These are phyloP conservation scores for Madurella fahalii DNA, from an alignment of 2,329 filamentous ascomycete genomes.

Conservation along the genomic window DNA sequence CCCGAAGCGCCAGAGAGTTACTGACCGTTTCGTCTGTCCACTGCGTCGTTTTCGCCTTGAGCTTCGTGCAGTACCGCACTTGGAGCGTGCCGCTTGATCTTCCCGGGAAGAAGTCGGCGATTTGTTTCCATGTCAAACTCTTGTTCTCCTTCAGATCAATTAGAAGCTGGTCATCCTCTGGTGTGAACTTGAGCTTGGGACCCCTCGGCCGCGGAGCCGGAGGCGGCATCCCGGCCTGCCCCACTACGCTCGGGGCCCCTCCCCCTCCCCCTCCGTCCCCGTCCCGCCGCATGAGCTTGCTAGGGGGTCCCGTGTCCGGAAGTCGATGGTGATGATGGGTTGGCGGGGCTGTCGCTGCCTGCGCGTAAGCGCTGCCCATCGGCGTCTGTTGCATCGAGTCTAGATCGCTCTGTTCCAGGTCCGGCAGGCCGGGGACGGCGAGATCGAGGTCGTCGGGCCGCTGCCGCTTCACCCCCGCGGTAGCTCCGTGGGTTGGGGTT, in stretches of 20 bases:
- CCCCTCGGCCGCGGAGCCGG: conserved; percentile 77
- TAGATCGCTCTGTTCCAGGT: conserved; percentile 53
- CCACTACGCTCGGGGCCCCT: conserved; percentile 78
- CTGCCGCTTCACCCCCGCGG: conserved; percentile 46
- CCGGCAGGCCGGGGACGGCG: conserved; percentile 46
- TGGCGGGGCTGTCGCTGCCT: conserved; percentile 45
- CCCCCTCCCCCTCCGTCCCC: conserved; percentile 41
- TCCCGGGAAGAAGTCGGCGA: conserved; percentile 91
- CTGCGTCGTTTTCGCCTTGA: conserved; percentile 88
- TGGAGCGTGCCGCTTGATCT: conserved; percentile 86
- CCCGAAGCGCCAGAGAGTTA: conserved; percentile 4
- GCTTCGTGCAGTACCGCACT: conserved; percentile 90
- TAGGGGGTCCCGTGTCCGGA: conserved; percentile 66
- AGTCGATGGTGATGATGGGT: conserved; percentile 79
- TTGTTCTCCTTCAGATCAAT: conserved; percentile 93
- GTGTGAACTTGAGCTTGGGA: conserved; percentile 90
- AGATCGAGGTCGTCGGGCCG: conserved; percentile 58
- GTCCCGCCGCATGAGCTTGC: conserved; percentile 63
- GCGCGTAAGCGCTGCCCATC: conserved; percentile 49
- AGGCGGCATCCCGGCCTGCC: conserved; percentile 79
- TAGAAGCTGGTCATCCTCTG: conserved; percentile 82
- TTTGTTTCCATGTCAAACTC: conserved; percentile 95
- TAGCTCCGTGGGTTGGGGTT: conserved; percentile 36
- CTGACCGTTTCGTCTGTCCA: conserved; percentile 93
- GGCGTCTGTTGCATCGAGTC: conserved; percentile 52